Evolutionary conservation across 2,329 filamentous ascomycete genomes (phyloP), one percentile per base, ranked within the genome.

Genomic region (Colletotrichum karsti): DNA sequence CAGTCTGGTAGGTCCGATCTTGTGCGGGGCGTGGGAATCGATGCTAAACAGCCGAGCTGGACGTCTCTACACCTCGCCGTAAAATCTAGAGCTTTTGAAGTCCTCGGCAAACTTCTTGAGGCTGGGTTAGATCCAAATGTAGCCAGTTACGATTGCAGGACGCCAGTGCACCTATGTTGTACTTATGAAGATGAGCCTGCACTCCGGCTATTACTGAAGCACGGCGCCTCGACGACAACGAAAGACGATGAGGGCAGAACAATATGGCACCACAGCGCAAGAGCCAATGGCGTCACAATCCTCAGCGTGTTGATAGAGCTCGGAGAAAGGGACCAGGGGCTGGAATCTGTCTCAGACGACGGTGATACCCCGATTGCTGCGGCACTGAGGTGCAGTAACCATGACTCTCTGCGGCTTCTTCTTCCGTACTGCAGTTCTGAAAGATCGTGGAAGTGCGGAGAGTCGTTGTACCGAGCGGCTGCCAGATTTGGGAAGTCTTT

Each of bases 251-350:
- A 24, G 0, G 53, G 53, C 20, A 13, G 20, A 0, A 56, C 18
- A 6, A 3, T 56, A 0, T 56, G 53, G 53, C 53, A 56, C 20
- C 1, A 1, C 10, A 28, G 33, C 18, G 30, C 50, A 22, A 6
- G 1, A 1, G 7, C 12, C 4, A 26, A 30, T 15, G 4, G 5
- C 0, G 22, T 18, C 0, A 24, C 13, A 2, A 13, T 26, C 5
- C n/a, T 56, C 18, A 20, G n/a, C 8, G 24, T 24, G 6, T 13
- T 56, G 12, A 4, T 56, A 0, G 33, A 56, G 6, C 7, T 18
- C 15, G n/a, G 26, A 2, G 37, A 56, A 8, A 41, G 12, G 3
- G 33, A 26, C 7, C n/a, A 13, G 2, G 53, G 10, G 1, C 3
- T 56, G 30, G 7, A 39, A 15, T 26, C 41, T 30, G 35, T 6